Base-by-base conservation (phyloP, 2,329 filamentous ascomycete genomes). In the Macrophomina phaseolina region DNA sequence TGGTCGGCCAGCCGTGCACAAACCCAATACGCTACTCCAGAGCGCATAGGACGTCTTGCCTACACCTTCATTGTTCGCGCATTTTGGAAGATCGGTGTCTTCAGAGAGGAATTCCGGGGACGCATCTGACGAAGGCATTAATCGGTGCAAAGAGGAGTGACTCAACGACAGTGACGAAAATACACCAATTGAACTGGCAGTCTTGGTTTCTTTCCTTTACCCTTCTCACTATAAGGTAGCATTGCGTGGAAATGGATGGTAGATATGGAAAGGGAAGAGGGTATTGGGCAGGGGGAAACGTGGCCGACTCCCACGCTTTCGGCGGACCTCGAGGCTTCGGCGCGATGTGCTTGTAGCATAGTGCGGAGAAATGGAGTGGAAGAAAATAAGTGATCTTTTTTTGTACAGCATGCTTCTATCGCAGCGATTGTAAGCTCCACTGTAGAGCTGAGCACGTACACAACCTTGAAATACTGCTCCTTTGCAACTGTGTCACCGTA, bases 231-330 rank as follows among this genome's bases (percentile, higher is more conserved):
- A 62, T 62, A 49, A 36, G 58, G 58, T 49, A 62, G 58, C 58
- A 62, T 62, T 62, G 58, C 58, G 58, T 62, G 45, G 58, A 49
- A 62, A 48, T 62, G 58, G 58, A 45, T 49, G 18, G 58, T 62
- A 49, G 58, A 51, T 34, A 62, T 30, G 45, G 28, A 62, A 60
- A 48, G 56, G 58, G 45, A 38, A 23, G 23, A 9, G n/a, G 14
- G 16, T 62, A 30, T 62, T 62, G 30, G 52, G 52, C 28, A 38
- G 7, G 52, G 9, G 34, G 42, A 45, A 45, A 45, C 11, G n/a
- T 55, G 32, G 45, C 23, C 14, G n/a, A 49, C 9, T 8, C 30
- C n/a, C 30, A 23, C 32, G 30, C 38, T 61, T 55, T 34, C 18
- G 58, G 58, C 58, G 32, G 49, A 45, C 30, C 40, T 61, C 56